Base-by-base conservation (phyloP, 805 yeast species). In the Nakazawaea holstii region DNA sequence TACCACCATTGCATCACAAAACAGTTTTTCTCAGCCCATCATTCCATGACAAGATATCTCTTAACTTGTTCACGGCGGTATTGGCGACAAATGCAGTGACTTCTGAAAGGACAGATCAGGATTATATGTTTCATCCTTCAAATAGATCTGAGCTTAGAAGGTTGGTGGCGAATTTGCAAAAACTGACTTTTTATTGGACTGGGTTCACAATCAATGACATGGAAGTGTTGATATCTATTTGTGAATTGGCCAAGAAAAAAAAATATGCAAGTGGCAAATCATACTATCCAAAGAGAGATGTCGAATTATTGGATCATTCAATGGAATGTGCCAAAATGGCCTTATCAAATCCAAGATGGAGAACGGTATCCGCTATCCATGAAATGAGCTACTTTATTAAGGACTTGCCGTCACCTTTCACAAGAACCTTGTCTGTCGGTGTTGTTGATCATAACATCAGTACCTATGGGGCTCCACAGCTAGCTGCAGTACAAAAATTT, bases 141-240 rank as follows among this genome's bases (percentile, higher is more conserved):
- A 82, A 82, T 54, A 66, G 78, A 37, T 60, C 59, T 15, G 82
- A 80, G 51, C 60, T 84, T 35, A 65, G 82, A 50, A 61, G 82
- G 42, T 67, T 84, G 52, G 73, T 84, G 10, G 72, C 77, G 4
- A 84, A 84, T 56, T 58, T 84, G 28, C 87, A 79, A 59, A 69
- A 83, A 49, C 80, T 85, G 1, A 80, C 90, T 0, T 82, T 84
- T 58, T 80, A 80, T 55, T 84, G 91, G 91, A 80, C 87, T 1
- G 90, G 89, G 0, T 84, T 84, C 57, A 70, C 82, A 10, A 69
- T 72, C 26, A 70, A 68, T 37, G 89, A 84, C 61, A 67, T 84
- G 28, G 76, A 77, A 42, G 67, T 73, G 20, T 66, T 84, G 60
- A 58, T 77, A 2, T 62, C 65, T 20, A 73, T 83, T 28, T 74